Evolutionary conservation across 768 basidiomycete genomes (phyloP).

Genomic region (Galerina sulciceps): DNA sequence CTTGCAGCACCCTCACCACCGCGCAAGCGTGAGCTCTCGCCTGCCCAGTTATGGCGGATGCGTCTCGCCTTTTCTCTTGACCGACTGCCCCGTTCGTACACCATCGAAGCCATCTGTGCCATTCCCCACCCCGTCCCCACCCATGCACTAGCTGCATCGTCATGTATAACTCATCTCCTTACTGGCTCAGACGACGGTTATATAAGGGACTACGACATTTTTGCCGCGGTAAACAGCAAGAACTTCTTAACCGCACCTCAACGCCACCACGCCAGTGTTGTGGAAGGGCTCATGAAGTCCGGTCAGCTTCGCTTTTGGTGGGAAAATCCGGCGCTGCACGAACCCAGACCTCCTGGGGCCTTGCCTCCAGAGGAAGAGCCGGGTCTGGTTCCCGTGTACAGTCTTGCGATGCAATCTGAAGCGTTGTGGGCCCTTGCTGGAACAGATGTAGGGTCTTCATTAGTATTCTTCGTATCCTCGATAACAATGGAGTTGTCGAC

Average conservation of each 20-base stretch:
- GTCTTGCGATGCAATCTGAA: constrained; percentile 89
- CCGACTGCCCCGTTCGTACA: constrained; percentile 63
- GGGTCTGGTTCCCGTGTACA: constrained; percentile 78
- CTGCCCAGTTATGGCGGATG: constrained; percentile 36
- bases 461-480: background rate
- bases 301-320: constrained; percentile 90
- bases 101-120: constrained; percentile 90
- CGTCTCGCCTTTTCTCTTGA: constrained; percentile 53
- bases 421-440: constrained; percentile 93
- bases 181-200: constrained; percentile 95
- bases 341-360: constrained; percentile 25
- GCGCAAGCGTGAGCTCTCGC: constrained; percentile 34
- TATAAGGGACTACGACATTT: constrained; percentile 91
- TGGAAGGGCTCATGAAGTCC: constrained; percentile 90
- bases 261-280: constrained; percentile 85
- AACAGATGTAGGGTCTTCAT: constrained; percentile 66
- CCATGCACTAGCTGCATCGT: constrained; percentile 84
- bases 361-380: constrained; percentile 50
- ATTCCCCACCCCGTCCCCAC: constrained; percentile 89
- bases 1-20: constrained; percentile 15
- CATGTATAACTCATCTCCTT: constrained; percentile 86
- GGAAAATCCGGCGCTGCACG: constrained; percentile 66
- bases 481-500: constrained; percentile 16
- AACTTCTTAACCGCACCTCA: constrained; percentile 88
- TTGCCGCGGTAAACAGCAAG: constrained; percentile 86